phyloP scores from a whole-genome alignment of 2,329 filamentous ascomycete genomes.

The Rhynchosporium graminicola region DNA sequence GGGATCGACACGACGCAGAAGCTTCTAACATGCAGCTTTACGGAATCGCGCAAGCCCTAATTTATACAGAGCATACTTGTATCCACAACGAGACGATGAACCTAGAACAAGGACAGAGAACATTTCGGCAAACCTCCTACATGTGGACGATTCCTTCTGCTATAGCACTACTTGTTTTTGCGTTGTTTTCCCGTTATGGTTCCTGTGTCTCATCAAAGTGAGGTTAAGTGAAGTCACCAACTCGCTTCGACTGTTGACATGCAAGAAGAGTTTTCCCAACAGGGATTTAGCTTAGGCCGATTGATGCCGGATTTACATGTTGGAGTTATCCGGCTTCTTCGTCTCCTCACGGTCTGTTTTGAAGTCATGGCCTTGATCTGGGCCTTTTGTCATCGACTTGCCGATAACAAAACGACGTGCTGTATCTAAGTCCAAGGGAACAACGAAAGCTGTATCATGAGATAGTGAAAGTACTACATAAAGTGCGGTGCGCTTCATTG shows the following conservation, averaged over 20 bases:
- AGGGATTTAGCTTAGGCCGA: not conserved
- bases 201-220: not conserved
- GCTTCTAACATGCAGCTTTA: conserved; percentile 6
- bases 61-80: not conserved
- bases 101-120: not conserved
- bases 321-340: not conserved
- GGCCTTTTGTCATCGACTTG: no score
- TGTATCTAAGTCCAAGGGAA: no score
- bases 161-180: not conserved
- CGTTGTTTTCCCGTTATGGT: not conserved
- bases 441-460: no score
- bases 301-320: not conserved
- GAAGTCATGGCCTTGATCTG: no score
- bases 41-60: conserved; percentile 7
- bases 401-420: no score
- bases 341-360: not conserved
- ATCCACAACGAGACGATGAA: conserved; percentile 1
- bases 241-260: conserved; percentile 7
- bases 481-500: no score
- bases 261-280: not conserved
- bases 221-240: not conserved
- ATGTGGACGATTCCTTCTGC: not conserved
- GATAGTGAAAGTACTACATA: no score
- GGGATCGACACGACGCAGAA: not conserved
- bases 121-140: conserved; percentile 4